These are phyloP conservation scores for Viola odorata DNA, from an alignment of 345 rosid species.

Conservation along the genomic window DNA sequence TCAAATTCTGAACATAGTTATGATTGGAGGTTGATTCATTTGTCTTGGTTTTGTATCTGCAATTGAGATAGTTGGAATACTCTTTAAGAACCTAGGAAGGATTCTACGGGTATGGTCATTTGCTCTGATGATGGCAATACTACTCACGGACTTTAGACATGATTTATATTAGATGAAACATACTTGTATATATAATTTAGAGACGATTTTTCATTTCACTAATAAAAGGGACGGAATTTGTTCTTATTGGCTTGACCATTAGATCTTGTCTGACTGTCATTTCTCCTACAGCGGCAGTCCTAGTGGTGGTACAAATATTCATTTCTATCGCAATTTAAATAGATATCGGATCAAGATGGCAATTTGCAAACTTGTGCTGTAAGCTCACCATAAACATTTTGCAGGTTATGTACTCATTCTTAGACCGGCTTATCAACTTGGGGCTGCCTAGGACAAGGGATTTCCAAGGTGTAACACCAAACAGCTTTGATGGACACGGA, in stretches of 20 bases:
- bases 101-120: neutral
- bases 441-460: conserved; percentile 93
- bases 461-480: conserved; percentile 77
- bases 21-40: neutral
- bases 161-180: neutral
- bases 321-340: neutral
- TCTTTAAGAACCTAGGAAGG: neutral
- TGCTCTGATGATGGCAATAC: neutral
- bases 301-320: neutral
- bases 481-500: conserved; percentile 92
- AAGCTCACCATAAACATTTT: conserved; percentile 10
- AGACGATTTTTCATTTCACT: too few relatives aligned
- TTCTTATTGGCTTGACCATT: neutral
- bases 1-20: neutral
- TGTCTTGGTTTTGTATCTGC: neutral
- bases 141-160: neutral
- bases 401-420: conserved; percentile 84
- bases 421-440: conserved; percentile 85
- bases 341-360: neutral
- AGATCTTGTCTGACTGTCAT: too few relatives aligned
- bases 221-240: too few relatives aligned
- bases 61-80: too few relatives aligned
- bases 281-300: neutral
- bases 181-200: too few relatives aligned
- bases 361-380: neutral